Percentiles rank a stretch among this genome's conserved stretches.
These are phyloP conservation scores for Cladosporium sp. DNA, from an alignment of 2,329 filamentous ascomycete species.

Conservation along the genomic window DNA sequence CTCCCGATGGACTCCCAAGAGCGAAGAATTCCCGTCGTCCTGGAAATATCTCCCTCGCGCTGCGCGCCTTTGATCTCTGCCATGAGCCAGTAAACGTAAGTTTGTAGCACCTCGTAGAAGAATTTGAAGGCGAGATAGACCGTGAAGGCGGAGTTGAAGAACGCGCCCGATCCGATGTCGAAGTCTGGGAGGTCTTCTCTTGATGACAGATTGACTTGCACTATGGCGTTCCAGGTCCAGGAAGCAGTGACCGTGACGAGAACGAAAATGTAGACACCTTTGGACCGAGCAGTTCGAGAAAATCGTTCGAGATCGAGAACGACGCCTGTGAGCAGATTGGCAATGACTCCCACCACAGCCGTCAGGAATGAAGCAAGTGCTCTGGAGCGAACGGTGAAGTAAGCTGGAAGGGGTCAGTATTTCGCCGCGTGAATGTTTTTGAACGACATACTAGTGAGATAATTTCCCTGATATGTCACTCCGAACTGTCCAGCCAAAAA, in stretches of 20 bases:
- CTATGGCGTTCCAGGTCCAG: slow-evolving; percentile 18
- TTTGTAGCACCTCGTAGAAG: slow-evolving; percentile 23
- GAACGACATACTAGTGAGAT: slow-evolving; percentile 35
- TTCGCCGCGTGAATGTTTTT: slow-evolving; percentile 28
- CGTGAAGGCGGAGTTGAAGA: slow-evolving; percentile 17
- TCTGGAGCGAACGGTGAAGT: slow-evolving; percentile 43
- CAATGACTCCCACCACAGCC: slow-evolving; percentile 30
- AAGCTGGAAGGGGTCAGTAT: slow-evolving; percentile 29
- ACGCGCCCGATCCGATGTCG: slow-evolving; percentile 16
- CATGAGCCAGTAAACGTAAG: slow-evolving; percentile 26
- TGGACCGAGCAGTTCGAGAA: slow-evolving; percentile 15
- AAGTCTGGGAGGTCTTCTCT: slow-evolving; percentile 12
- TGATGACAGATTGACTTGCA: slow-evolving; percentile 12
- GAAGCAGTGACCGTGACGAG: slow-evolving; percentile 13
- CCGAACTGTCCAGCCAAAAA: slow-evolving; percentile 40
- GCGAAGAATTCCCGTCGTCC: slow-evolving; percentile 30
- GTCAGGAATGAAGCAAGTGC: slow-evolving; percentile 41
- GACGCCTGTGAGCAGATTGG: slow-evolving; percentile 14
- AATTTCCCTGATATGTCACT: slow-evolving; percentile 44
- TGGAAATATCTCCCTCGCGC: slow-evolving; percentile 28
- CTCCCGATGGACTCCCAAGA: slow-evolving; percentile 33
- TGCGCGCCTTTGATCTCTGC: slow-evolving; percentile 25
- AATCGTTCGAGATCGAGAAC: slow-evolving; percentile 14
- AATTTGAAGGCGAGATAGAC: slow-evolving; percentile 25
- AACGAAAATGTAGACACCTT: slow-evolving; percentile 15